These are phyloP conservation scores for Ustulina deusta DNA, from an alignment of 2,329 filamentous ascomycete genomes.

Conservation along the genomic window DNA sequence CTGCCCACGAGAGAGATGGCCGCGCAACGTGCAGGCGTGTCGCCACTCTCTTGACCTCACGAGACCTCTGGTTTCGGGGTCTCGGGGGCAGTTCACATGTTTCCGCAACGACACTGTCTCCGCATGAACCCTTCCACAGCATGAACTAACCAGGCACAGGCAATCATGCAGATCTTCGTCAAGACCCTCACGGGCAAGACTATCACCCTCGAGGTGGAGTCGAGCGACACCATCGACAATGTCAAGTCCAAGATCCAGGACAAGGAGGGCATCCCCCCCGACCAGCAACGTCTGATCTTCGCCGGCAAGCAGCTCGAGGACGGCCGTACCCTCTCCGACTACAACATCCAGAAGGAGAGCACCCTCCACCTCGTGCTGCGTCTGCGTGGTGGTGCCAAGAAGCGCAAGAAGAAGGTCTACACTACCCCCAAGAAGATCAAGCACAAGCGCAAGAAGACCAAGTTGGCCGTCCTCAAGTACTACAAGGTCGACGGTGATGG, in stretches of 20 bases:
- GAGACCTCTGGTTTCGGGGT: neutral
- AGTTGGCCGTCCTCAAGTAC: conserved; percentile 99
- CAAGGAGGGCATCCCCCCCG: conserved; percentile 99
- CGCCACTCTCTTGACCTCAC: conserved; percentile 11
- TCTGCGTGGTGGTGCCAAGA: conserved; percentile 98
- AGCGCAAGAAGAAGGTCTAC: conserved; percentile 99
- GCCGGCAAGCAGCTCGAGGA: conserved; percentile 99
- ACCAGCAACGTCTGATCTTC: conserved; percentile 99
- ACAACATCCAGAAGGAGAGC: conserved; percentile 99
- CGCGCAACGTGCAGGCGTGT: neutral
- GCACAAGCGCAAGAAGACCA: conserved; percentile 99
- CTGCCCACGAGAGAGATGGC: neutral
- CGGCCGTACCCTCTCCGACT: conserved; percentile 97
- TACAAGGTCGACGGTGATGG: conserved; percentile 99
- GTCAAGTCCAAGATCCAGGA: conserved; percentile 99
- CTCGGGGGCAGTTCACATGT: neutral
- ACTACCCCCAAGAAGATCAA: conserved; percentile 99
- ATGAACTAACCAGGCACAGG: conserved; percentile 57
- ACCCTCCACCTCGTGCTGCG: conserved; percentile 98
- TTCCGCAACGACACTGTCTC: neutral
- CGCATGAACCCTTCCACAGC: neutral
- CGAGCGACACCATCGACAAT: conserved; percentile 99
- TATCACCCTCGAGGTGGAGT: conserved; percentile 99
- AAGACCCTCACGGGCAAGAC: conserved; percentile 98
- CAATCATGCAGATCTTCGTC: conserved; percentile 82